phyloP scores from a whole-genome alignment of 2,329 filamentous ascomycete species.

The Fusarium napiforme region DNA sequence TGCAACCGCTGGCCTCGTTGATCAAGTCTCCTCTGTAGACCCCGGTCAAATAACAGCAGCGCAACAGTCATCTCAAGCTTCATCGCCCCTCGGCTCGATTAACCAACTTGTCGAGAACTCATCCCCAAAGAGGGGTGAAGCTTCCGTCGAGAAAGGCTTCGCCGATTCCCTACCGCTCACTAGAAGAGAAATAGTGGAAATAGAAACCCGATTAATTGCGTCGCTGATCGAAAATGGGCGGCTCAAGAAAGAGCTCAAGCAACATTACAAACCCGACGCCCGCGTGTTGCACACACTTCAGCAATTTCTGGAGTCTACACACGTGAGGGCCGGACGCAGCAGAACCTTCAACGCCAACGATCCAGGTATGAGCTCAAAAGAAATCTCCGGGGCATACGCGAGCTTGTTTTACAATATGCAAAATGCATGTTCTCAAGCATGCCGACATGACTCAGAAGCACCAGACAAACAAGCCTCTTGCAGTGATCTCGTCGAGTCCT shows the following conservation, averaged over 20 bases:
- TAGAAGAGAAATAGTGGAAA: neutral
- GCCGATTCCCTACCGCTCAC: fast-evolving
- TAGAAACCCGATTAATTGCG: neutral
- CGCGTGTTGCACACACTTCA: neutral
- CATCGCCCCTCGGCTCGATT: neutral
- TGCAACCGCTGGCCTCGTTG: neutral
- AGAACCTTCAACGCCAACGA: fast-evolving
- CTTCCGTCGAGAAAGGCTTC: neutral
- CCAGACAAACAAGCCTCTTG: neutral
- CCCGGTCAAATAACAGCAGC: neutral
- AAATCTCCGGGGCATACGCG: neutral
- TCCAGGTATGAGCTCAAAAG: neutral
- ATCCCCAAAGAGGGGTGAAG: neutral
- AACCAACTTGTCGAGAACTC: neutral
- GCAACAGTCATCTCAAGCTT: neutral
- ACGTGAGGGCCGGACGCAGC: fast-evolving
- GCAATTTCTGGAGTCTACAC: neutral
- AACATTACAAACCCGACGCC: neutral
- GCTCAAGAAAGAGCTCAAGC: neutral
- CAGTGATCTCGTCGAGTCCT: neutral
- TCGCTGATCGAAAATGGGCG: neutral
- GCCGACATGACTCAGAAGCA: neutral
- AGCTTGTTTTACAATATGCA: fast-evolving
- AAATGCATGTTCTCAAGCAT: neutral
- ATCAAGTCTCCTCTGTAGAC: neutral